Evolutionary conservation across 169 alveolate genomes (phyloP), one percentile per base, ranked within the genome.

Genomic region (Perkinsus olseni): DNA sequence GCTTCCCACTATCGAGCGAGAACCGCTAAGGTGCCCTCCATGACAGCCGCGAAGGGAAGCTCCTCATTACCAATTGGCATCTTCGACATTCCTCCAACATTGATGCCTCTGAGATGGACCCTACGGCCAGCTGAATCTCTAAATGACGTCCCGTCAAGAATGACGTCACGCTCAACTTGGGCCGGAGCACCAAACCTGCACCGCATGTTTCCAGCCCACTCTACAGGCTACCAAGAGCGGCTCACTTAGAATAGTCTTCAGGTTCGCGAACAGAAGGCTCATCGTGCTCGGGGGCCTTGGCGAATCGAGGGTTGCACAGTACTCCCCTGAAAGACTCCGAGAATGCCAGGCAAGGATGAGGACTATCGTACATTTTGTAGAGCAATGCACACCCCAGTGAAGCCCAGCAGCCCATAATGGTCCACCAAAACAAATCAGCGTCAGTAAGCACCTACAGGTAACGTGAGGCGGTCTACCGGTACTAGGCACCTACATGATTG

Each of bases 71-170:
- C 92, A 0, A 10, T 13, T 0, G 92, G 92, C 62, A 37, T 24
- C 74, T 91, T 91, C 38, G 38, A n/a, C 37, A 39, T 48, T 24
- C 92, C 92, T 20, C 92, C 92, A 34, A 91, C 92, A 39, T 91
- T 91, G n/a, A 91, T 38, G 62, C 92, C 92, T 24, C 92, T 39
- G 36, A 91, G 62, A 38, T 38, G 40, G 24, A 91, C 92, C 39
- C 62, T 45, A 45, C 62, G 62, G 62, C 62, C 62, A 6, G 6
- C 24, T 10, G 62, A 45, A 17, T 45, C 62, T 45, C 62, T 45
- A 17, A 45, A 45, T 6, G 82, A 62, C 1, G 82, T 62, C 82
- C 82, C 82, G 31, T 62, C 82, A 24, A 62, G 82, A 8, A 8
- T 28, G 10, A 62, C 82, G 34, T 62, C 82, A 24, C 82, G 82